Evolutionary conservation across 1,284 basidiomycete species (phyloP).

Genomic region (Ustilago loliicola): DNA sequence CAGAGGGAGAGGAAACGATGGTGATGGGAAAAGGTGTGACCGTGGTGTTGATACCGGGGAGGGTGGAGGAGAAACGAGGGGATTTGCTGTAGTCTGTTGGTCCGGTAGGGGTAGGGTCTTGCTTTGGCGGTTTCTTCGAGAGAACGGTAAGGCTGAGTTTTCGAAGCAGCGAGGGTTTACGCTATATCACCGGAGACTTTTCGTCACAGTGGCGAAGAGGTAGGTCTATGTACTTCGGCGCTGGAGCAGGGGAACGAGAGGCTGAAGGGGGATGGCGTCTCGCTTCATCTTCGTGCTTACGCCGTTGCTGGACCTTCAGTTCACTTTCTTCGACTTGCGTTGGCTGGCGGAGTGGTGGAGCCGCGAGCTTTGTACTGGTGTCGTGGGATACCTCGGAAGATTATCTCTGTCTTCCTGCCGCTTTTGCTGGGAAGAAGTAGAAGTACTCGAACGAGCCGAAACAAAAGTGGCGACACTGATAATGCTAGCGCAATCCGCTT

Average conservation of each 20-base stretch:
- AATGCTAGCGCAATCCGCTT: not conserved
- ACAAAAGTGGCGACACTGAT: not conserved
- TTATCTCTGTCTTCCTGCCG: no score
- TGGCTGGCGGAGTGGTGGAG: no score
- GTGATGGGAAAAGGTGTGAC: slow-evolving; percentile 9
- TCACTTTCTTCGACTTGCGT: not conserved
- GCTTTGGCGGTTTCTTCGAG: not conserved
- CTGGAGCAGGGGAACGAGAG: not conserved
- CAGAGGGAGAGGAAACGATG: not conserved
- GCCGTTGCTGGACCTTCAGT: not conserved
- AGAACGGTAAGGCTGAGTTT: slow-evolving; percentile 4
- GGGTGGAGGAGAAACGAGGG: not conserved
- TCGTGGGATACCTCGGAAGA: no score
- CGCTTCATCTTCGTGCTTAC: not conserved
- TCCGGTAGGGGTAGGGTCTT: not conserved
- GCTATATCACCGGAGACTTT: not conserved
- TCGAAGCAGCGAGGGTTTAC: slow-evolving; percentile 2
- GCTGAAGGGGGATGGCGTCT: not conserved
- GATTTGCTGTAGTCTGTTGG: slow-evolving; percentile 17
- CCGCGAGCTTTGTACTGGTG: no score
- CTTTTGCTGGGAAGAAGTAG: not conserved
- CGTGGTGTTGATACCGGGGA: not conserved
- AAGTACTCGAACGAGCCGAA: not conserved
- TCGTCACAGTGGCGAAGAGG: not conserved
- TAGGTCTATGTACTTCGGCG: not conserved